Evolutionary conservation across 2,329 filamentous ascomycete genomes (phyloP).

Genomic region (Verticillium albo-atrum): DNA sequence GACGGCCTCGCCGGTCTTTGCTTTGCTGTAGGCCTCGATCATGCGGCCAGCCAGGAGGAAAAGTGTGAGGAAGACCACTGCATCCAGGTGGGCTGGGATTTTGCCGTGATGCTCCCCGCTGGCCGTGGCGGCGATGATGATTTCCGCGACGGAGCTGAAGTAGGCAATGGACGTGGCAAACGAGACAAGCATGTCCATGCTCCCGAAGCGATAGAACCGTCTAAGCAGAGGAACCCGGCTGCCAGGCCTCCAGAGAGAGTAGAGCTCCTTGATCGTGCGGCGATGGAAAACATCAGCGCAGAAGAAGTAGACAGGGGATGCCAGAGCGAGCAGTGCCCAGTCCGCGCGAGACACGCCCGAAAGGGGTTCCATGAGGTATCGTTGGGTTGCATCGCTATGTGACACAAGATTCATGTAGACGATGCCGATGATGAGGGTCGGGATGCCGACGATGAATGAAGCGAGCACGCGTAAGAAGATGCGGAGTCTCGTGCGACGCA

Average conservation of each 20-base stretch:
- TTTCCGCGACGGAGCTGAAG: constrained; percentile 72
- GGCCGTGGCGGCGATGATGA: constrained; percentile 55
- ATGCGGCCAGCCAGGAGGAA: constrained; percentile 74
- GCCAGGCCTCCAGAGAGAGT: constrained; percentile 68
- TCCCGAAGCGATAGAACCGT: constrained; percentile 87
- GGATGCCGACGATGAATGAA: constrained; percentile 66
- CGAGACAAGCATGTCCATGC: constrained; percentile 93
- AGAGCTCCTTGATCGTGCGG: constrained; percentile 73
- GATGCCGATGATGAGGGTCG: constrained; percentile 82
- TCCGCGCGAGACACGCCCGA: constrained; percentile 72
- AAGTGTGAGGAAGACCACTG: constrained; percentile 85
- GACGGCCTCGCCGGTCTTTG: constrained; percentile 82
- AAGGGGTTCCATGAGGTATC: constrained; percentile 65
- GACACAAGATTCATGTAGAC: constrained; percentile 84
- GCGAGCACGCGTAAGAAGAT: constrained; percentile 70
- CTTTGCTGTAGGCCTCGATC: constrained; percentile 87
- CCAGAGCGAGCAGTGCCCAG: constrained; percentile 74
- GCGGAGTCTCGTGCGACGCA: constrained; percentile 62
- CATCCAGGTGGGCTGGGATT: constrained; percentile 78
- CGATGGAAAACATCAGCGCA: constrained; percentile 81
- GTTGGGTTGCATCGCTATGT: constrained; percentile 48
- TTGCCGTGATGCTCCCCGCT: constrained; percentile 33
- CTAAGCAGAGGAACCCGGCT: constrained; percentile 69
- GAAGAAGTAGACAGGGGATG: constrained; percentile 83
- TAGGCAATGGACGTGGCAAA: constrained; percentile 87